phyloP scores from a whole-genome alignment of 2,329 filamentous ascomycete genomes.

The Botrytis squamosa region DNA sequence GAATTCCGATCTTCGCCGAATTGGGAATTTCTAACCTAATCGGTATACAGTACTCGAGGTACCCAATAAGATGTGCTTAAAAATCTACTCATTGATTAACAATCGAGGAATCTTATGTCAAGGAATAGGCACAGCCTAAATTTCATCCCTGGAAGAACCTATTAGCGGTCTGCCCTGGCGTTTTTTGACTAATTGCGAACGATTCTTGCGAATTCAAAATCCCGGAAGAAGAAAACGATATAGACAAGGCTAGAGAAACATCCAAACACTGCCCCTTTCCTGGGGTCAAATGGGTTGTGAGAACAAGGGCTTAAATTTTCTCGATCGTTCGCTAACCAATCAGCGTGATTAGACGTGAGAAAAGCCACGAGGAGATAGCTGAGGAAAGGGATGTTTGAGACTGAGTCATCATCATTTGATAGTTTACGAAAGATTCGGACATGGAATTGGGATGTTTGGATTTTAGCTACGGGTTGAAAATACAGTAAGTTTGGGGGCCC shows the following conservation, averaged over 20 bases:
- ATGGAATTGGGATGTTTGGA: not conserved
- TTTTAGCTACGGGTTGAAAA: not conserved
- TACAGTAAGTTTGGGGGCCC: slow-evolving; percentile 4
- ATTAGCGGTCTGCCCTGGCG: slow-evolving; percentile 5
- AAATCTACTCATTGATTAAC: not conserved
- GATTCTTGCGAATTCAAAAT: not conserved
- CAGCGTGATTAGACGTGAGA: not conserved
- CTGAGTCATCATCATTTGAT: slow-evolving; percentile 11
- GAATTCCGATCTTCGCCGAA: not conserved
- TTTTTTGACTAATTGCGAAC: not conserved
- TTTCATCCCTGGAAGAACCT: not conserved
- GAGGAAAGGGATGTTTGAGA: not conserved
- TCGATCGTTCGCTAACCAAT: not conserved
- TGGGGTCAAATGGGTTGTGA: not conserved
- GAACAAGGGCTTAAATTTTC: not conserved
- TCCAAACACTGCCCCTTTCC: not conserved
- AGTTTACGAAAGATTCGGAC: not conserved
- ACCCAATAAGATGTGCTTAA: not conserved
- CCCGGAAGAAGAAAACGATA: not conserved
- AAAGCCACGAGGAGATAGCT: not conserved
- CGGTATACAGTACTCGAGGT: not conserved
- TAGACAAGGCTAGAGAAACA: slow-evolving; percentile 12
- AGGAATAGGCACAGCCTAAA: not conserved
- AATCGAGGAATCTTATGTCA: not conserved
- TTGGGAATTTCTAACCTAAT: too few species aligned